Percentiles rank a stretch among this genome's conserved stretches.
phyloP scores from a whole-genome alignment of 305 asterid genomes.

The Fraxinus baroniana region DNA sequence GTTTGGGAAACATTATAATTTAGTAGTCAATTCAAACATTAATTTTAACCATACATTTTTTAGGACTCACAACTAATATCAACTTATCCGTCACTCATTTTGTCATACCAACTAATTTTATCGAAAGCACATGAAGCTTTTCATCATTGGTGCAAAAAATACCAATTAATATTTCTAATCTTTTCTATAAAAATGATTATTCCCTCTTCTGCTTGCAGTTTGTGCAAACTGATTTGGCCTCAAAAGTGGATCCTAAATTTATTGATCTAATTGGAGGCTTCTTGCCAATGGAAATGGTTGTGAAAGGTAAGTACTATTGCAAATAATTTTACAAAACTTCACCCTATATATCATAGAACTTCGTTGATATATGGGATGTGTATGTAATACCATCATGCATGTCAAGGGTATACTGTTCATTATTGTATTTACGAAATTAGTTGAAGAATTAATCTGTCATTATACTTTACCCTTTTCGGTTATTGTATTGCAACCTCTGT shows the following conservation, averaged over 20 bases:
- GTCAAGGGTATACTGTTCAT: background rate
- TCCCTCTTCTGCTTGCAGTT: slow-evolving; percentile 50
- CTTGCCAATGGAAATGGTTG: slow-evolving; percentile 76
- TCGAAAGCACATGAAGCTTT: background rate
- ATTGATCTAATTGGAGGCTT: slow-evolving; percentile 60
- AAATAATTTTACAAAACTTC: background rate
- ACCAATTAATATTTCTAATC: background rate
- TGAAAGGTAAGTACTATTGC: slow-evolving; percentile 58
- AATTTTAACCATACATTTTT: background rate
- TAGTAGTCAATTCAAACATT: no score
- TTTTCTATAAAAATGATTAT: slow-evolving; percentile 12
- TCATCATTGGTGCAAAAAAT: background rate
- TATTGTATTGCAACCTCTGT: background rate
- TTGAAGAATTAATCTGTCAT: background rate
- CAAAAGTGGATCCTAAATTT: slow-evolving; percentile 40
- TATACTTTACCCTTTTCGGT: background rate
- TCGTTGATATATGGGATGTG: background rate
- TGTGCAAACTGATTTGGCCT: slow-evolving; percentile 75
- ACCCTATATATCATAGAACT: background rate
- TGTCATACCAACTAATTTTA: background rate
- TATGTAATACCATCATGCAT: background rate
- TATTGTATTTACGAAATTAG: background rate
- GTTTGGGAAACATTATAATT: background rate
- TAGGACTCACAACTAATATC: background rate
- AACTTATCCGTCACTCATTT: background rate